These are phyloP conservation scores for Zizania latifolia DNA, from an alignment of 176 grass and related monocot species.

Conservation along the genomic window DNA sequence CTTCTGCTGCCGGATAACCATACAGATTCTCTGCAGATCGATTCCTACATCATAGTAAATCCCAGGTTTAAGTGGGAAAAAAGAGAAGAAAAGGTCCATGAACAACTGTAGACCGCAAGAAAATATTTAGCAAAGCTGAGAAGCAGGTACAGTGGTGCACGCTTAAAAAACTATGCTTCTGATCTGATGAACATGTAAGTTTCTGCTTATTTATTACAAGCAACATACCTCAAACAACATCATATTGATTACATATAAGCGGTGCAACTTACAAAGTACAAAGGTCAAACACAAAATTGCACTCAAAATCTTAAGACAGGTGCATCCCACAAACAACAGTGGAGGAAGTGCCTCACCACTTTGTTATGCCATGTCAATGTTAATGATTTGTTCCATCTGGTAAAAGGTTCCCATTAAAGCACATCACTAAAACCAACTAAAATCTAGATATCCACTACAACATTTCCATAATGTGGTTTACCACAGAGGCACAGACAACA, in stretches of 20 bases:
- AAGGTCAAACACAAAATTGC: too few relatives aligned
- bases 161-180: background rate
- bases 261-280: background rate
- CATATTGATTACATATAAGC: background rate
- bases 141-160: background rate
- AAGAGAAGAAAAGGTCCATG: background rate
- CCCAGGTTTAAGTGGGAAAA: background rate
- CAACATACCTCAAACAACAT: background rate
- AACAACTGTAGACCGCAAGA: background rate
- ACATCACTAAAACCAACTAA: background rate
- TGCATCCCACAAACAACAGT: constrained; percentile 1
- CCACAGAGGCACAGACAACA: constrained; percentile 17
- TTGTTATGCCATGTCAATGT: background rate
- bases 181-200: background rate
- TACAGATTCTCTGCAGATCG: constrained; percentile 78
- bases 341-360: background rate
- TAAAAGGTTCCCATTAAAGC: background rate
- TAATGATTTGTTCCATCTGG: background rate
- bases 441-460: background rate
- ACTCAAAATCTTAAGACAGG: too few relatives aligned
- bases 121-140: constrained; percentile 11
- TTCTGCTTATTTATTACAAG: background rate
- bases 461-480: background rate
- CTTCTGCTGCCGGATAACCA: constrained; percentile 77
- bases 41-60: constrained; percentile 57